A percentile compares a stretch with the other conserved stretches of the same genome.
These are phyloP conservation scores for Paecilomyces sp. DNA, from an alignment of 2,329 filamentous ascomycete species.

Conservation along the genomic window DNA sequence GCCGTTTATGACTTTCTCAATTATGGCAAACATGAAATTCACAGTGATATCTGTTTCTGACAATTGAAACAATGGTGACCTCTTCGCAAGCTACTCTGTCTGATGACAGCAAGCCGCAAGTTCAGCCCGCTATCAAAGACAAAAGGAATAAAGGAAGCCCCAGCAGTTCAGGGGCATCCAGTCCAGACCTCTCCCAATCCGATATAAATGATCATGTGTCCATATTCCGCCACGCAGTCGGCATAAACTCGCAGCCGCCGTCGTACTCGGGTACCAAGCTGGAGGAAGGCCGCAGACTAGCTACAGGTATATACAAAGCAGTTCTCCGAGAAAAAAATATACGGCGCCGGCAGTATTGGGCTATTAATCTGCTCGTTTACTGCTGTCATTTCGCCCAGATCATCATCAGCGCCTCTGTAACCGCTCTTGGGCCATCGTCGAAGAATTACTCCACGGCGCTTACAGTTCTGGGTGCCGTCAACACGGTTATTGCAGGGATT, in stretches of 20 bases:
- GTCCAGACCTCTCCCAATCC: not conserved
- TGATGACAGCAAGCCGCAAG: not conserved
- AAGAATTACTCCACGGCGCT: conserved; percentile 47
- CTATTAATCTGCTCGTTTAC: conserved; percentile 1
- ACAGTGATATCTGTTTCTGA: not conserved
- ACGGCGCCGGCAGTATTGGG: conserved; percentile 3
- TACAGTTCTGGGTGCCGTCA: conserved; percentile 54
- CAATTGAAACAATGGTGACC: not conserved
- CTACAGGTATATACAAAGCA: conserved; percentile 4
- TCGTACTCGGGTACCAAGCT: conserved; percentile 4
- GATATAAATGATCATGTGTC: conserved; percentile 2
- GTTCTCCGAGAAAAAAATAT: conserved; percentile 2
- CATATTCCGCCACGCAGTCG: conserved; percentile 7
- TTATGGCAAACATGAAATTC: not conserved
- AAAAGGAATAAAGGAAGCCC: not conserved
- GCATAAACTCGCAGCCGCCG: conserved; percentile 5
- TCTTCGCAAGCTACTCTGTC: not conserved
- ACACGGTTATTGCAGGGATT: conserved; percentile 56
- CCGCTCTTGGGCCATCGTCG: conserved; percentile 39
- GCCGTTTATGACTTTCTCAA: not conserved
- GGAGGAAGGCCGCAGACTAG: conserved; percentile 7
- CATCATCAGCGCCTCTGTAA: conserved; percentile 42
- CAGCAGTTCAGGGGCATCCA: not conserved
- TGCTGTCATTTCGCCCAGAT: conserved; percentile 29
- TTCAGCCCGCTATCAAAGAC: not conserved